Base-by-base conservation (phyloP, 148 eudicot genomes). In the Cornus suecica region DNA sequence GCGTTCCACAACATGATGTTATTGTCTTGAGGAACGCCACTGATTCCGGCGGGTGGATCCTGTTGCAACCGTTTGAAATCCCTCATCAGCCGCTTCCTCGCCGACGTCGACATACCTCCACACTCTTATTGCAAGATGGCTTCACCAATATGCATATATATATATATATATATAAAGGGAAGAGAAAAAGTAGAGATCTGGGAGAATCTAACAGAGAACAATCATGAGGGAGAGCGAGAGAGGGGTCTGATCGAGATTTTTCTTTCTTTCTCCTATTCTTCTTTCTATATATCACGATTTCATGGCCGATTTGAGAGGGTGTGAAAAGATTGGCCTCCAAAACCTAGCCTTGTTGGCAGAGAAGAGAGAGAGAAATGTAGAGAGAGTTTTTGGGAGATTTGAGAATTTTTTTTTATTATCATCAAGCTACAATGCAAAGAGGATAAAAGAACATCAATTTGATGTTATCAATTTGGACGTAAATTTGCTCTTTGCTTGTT, bases 1-100 rank as follows among this genome's bases (percentile, higher is more conserved):
- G 85, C 87, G 76, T 85, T 85, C 85, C 87, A 85, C 24, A 85
- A 75, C 87, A 82, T 82, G 71, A 85, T 85, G 77, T 85, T 85
- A 51, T 86, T 83, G 69, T 86, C 86, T 34, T 81, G 84, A 34
- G 88, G 88, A 0, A 86, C 88, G 20, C 86, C 88, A 31, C 88
- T 83, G 64, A 86, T 78, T 18, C 88, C 88, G 10, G 88, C 86
- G 16, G 86, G 88, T 26, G 89, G 89, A 72, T 86, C 89, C 56
- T 81, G 84, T 65, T 86, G 89, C 79, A 81, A 68, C 86, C 89
- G 73, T 80, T 81, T 86, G 84, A 83, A 86, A 72, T 83, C 86
- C 76, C 86, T 83, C 86, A 83, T 83, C 83, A 83, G 78, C 80
- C 86, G 73, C 80, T 83, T 80, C 78, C 78, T 76, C n/a, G 83